A percentile compares a stretch with the other conserved stretches of the same genome.
Conservation (phyloP, 176 grass and related monocot genomes). For the Aegilops sharonensis region DNA sequence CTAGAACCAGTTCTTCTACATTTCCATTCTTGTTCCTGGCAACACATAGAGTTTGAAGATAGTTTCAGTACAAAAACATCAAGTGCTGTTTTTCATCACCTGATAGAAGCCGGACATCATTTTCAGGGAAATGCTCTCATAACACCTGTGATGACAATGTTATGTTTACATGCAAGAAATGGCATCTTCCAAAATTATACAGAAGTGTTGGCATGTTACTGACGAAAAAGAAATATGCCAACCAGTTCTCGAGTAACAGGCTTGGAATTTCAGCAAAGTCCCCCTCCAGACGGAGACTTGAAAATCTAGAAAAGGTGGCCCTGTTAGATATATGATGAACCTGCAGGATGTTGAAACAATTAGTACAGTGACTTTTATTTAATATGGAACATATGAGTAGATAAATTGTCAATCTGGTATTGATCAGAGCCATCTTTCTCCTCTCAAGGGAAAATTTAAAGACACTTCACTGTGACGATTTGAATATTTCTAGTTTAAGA, state of each 20-base stretch:
- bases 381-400: background rate
- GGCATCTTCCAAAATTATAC: constrained; percentile 3
- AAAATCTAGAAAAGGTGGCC: constrained; percentile 81
- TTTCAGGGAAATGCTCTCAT: constrained; percentile 87
- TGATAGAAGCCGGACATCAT: constrained; percentile 96
- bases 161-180: constrained; percentile 22
- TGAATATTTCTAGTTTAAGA: constrained; percentile 23
- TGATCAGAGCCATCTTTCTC: background rate
- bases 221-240: constrained; percentile 26
- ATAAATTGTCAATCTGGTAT: constrained; percentile 19
- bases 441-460: background rate
- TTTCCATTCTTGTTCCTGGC: background rate
- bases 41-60: background rate
- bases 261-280: constrained; percentile 91
- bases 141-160: constrained; percentile 64
- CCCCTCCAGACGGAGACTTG: constrained; percentile 64
- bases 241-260: constrained; percentile 93
- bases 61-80: constrained; percentile 28
- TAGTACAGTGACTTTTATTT: constrained; percentile 1
- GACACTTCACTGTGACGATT: background rate
- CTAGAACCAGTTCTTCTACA: background rate
- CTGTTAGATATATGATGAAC: constrained; percentile 89
- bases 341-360: constrained; percentile 45
- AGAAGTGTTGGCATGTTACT: background rate
- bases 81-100: constrained; percentile 54